Percentiles rank a stretch among this genome's conserved stretches.
Evolutionary conservation across 1,284 basidiomycete species (phyloP).

Genomic region (Marasmius sp.): DNA sequence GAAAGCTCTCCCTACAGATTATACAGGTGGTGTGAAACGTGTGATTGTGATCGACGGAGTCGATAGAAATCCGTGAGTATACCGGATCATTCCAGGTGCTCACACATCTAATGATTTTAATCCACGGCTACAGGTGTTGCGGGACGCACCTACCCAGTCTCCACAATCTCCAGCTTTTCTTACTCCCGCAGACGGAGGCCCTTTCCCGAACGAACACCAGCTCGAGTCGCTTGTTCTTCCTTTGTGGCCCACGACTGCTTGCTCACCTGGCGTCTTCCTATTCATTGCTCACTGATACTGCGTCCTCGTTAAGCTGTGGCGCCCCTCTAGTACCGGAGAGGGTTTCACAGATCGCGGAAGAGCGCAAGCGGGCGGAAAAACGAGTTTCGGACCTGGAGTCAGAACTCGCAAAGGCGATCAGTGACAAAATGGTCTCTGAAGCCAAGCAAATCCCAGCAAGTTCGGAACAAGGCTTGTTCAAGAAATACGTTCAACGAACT

Average conservation of each 20-base stretch:
- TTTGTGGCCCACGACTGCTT: constrained; percentile 76
- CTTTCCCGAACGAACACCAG: constrained; percentile 57
- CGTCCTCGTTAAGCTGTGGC: constrained; percentile 67
- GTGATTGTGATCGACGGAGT: constrained; percentile 80
- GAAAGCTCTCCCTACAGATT: constrained; percentile 66
- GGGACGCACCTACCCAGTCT: constrained; percentile 81
- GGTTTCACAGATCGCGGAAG: constrained; percentile 66
- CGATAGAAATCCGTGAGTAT: constrained; percentile 73
- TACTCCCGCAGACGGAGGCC: constrained; percentile 64
- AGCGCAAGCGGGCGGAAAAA: constrained; percentile 62
- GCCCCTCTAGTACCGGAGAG: constrained; percentile 64
- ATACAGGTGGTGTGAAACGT: constrained; percentile 78
- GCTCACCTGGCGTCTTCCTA: constrained; percentile 59
- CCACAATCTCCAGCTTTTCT: constrained; percentile 70
- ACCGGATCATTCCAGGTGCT: background rate
- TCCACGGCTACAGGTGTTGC: constrained; percentile 61
- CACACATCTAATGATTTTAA: background rate
- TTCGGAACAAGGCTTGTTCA: constrained; percentile 29
- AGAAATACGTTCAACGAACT: constrained; percentile 52
- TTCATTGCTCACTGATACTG: constrained; percentile 50
- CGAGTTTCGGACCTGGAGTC: constrained; percentile 62
- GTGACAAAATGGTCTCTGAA: constrained; percentile 40
- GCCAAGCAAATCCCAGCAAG: constrained; percentile 22
- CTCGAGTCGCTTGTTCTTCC: constrained; percentile 76
- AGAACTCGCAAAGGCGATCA: constrained; percentile 67